These are phyloP conservation scores for Hevea brasiliensis DNA, from an alignment of 345 rosid genomes.

Conservation along the genomic window DNA sequence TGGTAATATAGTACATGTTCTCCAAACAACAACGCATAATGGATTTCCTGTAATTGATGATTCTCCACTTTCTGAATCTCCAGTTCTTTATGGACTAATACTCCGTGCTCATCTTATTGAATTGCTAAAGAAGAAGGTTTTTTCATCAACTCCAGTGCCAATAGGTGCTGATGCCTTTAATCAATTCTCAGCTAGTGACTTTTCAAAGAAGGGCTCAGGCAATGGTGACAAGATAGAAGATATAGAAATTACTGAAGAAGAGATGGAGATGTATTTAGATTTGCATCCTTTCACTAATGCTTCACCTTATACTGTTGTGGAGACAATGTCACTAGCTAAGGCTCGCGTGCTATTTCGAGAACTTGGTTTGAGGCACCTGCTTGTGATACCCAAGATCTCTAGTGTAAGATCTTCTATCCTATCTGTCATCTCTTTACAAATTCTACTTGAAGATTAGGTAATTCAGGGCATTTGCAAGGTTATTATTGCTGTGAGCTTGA, in stretches of 20 bases:
- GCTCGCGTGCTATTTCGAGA: conserved; percentile 72
- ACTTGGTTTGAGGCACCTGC: conserved; percentile 79
- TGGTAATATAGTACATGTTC: conserved; percentile 49
- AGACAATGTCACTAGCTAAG: conserved; percentile 81
- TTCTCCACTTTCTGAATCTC: conserved; percentile 66
- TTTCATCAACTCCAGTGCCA: conserved; percentile 41
- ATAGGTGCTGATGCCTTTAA: conserved; percentile 45
- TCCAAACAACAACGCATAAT: conserved; percentile 58
- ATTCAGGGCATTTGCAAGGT: not conserved
- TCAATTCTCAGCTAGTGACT: conserved; percentile 62
- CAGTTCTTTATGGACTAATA: conserved; percentile 74
- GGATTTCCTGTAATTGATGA: conserved; percentile 87
- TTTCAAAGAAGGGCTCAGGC: conserved; percentile 75
- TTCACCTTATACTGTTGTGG: conserved; percentile 81
- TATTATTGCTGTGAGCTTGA: too few relatives aligned
- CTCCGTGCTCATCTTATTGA: conserved; percentile 83
- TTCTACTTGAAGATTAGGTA: too few relatives aligned
- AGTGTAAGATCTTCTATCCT: conserved; percentile 47
- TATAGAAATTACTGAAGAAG: conserved; percentile 55
- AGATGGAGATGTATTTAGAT: conserved; percentile 93
- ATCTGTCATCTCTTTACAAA: too few relatives aligned
- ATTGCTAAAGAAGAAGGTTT: conserved; percentile 64
- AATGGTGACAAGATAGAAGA: conserved; percentile 75
- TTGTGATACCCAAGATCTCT: conserved; percentile 72
- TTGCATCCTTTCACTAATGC: conserved; percentile 76